Conservation (phyloP, 2,329 filamentous ascomycete species). For the Chalara sp. region DNA sequence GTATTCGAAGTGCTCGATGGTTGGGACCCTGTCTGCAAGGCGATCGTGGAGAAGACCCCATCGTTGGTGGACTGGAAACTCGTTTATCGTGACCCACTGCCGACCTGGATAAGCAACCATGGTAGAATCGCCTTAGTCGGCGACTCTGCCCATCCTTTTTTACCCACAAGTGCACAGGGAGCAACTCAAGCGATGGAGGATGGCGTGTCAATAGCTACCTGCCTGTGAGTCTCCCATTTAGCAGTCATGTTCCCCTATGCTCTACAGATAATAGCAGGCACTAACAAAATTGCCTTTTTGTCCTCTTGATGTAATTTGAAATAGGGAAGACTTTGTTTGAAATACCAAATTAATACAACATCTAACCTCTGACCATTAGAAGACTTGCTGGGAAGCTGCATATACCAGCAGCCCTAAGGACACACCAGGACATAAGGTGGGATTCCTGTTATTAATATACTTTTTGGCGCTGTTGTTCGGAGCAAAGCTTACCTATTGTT, state of each 20-base stretch:
- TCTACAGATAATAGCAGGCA: no score
- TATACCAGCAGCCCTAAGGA: no score
- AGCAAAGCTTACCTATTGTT: no score
- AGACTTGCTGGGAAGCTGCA: no score
- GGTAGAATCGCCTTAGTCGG: slow-evolving; percentile 44
- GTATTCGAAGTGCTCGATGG: slow-evolving; percentile 31
- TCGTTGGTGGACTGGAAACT: slow-evolving; percentile 47
- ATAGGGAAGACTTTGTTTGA: neutral
- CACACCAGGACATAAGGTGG: no score
- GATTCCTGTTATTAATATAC: no score
- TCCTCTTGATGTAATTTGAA: neutral
- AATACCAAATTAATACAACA: no score
- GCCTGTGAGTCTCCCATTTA: slow-evolving; percentile 15
- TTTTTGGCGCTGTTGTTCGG: no score
- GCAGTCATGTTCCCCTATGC: no score
- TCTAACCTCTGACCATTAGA: neutral
- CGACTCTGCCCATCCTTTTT: slow-evolving; percentile 46
- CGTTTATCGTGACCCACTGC: slow-evolving; percentile 44
- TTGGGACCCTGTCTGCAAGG: slow-evolving; percentile 38
- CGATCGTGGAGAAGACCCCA: slow-evolving; percentile 38
- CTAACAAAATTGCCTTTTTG: no score
- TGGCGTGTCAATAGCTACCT: slow-evolving; percentile 37
- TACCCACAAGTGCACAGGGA: slow-evolving; percentile 46
- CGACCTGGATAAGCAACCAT: slow-evolving; percentile 43
- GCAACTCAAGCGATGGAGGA: slow-evolving; percentile 49